Evolutionary conservation across 495 filamentous ascomycete genomes (phyloP), one percentile per base, ranked within the genome.

Genomic region (Penicillium longicatenatum): DNA sequence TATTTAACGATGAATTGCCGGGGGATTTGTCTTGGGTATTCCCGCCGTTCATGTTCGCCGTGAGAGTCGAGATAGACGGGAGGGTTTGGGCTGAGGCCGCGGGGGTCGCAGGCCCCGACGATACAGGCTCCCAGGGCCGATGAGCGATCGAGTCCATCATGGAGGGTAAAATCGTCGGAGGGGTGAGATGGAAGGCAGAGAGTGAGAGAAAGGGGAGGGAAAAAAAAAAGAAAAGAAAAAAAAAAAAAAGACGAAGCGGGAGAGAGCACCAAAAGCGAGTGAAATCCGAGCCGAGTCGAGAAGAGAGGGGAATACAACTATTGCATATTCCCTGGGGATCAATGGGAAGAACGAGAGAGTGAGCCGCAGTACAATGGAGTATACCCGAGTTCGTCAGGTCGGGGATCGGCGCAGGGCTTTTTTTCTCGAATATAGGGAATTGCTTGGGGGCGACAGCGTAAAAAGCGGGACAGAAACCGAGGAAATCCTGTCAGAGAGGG

Each of bases 51-150:
- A 78, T 79, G 41, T 63, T 75, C 24, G 74, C 76, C 6, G 77
- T 80, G 6, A 80, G 59, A 3, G 77, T 79, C 16, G 76, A 77
- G 42, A 80, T 80, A 3, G 77, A 80, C 6, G 77, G 77, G 2
- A 80, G 71, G 2, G 76, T 80, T 56, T 79, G 76, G n/a, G 70
- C 63, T 11, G 72, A 72, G 21, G 69, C 68, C 12, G 70, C 58
- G n/a, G 67, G 66, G 10, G 69, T 73, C 22, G 75, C 71, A 26
- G 73, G 71, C 24, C 71, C 72, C 29, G 73, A 74, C 48, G 70
- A 70, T 37, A 66, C 61, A 11, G 70, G 62, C 67, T 75, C 76
- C 76, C 76, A 79, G 24, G 73, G 76, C 47, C 76, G 71, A 59
- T 74, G 76, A 24, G 66, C 54, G 61, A 77, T 62, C 30, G 75